These are phyloP conservation scores for Aspergillus ustus DNA, from an alignment of 2,329 filamentous ascomycete genomes.

Conservation along the genomic window DNA sequence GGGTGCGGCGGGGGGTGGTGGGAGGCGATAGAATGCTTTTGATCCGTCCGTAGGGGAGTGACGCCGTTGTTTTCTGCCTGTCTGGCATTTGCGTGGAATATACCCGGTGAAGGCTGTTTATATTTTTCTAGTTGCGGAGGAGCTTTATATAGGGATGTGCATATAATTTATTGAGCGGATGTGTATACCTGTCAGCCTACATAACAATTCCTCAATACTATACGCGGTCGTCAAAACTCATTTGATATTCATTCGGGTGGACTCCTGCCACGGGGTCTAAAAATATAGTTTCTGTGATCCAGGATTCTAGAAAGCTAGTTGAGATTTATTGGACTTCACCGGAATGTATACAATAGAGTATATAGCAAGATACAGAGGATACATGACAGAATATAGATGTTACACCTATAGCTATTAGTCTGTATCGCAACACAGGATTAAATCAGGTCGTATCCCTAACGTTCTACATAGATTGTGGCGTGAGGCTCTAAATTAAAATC, in stretches of 20 bases:
- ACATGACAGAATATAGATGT: no score
- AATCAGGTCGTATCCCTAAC: neutral
- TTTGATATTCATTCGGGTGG: no score
- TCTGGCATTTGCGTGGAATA: constrained; percentile 18
- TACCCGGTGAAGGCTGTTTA: constrained; percentile 18
- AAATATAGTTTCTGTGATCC: no score
- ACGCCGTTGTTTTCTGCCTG: neutral
- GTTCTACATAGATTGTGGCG: neutral
- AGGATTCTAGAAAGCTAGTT: no score
- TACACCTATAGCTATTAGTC: no score
- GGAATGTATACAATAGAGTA: no score
- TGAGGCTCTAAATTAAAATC: neutral
- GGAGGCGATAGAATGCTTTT: constrained; percentile 13
- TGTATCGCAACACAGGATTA: neutral
- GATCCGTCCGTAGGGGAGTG: neutral
- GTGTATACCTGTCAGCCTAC: neutral
- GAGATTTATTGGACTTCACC: no score
- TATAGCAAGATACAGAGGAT: no score
- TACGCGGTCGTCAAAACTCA: no score
- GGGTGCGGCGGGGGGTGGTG: constrained; percentile 17
- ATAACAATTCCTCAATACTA: neutral
- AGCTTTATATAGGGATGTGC: neutral
- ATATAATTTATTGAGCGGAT: neutral
- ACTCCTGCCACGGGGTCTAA: no score
- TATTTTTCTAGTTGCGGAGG: neutral